Evolutionary conservation across 2,329 filamentous ascomycete species (phyloP), one percentile per base, ranked within the genome.

Genomic region (Talaromyces piceae): DNA sequence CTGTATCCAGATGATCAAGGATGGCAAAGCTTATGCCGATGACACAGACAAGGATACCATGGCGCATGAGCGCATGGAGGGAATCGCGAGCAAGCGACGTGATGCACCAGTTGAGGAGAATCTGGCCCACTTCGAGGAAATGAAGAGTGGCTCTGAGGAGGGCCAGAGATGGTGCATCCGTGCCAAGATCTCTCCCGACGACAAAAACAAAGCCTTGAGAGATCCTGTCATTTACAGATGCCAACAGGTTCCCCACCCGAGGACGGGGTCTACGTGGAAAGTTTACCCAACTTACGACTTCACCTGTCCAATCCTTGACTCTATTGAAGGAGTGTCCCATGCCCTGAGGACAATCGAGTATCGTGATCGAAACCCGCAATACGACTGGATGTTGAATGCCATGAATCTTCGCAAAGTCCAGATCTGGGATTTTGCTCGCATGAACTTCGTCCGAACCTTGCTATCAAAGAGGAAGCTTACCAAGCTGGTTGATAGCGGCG

Each of bases 161-260:
- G 93, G 93, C 53, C 72, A 83, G 45, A 82, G 79, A 64, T 91
- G 91, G 82, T 96, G 89, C 73, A 94, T 98, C 59, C 87, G 93
- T 54, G 93, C 93, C 53, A 96, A 94, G 77, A 88, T 97, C 61
- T 91, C 88, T 1, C 82, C 87, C 60, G 88, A 95, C 69, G 87
- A 93, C 72, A 87, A 87, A 58, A 97, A 98, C 77, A 95, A 95
- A 73, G 89, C 93, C 49, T 84, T 97, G 81, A 82, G 93, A 58
- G 93, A 98, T 69, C 93, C 93, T 11, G 91, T 97, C 70, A 94
- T 98, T 69, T 97, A 96, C 78, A 85, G 93, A 59, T 96, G 90
- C 80, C 95, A 95, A 63, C 77, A 80, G 5, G 66, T 77, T 45
- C 68, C 75, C 9, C 82, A 84, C 62, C 81, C 82, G 67, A 78